phyloP scores from a whole-genome alignment of 163 green algal species.

The Dunaliella salina region DNA sequence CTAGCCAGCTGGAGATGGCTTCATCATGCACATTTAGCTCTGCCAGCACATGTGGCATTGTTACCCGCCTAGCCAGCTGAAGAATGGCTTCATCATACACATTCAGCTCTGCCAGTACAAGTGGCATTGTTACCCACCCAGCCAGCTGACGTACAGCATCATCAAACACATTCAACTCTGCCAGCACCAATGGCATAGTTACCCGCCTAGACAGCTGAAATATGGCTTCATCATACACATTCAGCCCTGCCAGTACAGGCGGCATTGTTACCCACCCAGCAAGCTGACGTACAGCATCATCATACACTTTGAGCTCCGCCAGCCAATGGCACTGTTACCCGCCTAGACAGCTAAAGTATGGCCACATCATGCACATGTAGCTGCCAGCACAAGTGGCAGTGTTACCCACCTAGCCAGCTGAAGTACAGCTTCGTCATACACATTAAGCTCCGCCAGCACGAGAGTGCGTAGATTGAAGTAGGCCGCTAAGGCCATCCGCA shows the following conservation, averaged over 20 bases:
- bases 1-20: background rate
- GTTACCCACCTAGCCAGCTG: conserved; percentile 15
- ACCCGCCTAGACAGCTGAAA: background rate
- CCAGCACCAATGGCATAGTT: background rate
- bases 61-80: background rate
- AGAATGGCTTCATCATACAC: background rate
- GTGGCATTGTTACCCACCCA: background rate
- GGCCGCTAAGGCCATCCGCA: conserved; percentile 22
- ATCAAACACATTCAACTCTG: background rate
- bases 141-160: background rate
- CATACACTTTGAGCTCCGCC: background rate
- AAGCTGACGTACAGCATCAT: background rate
- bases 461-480: conserved; percentile 15
- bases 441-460: conserved; percentile 26
- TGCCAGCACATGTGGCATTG: background rate
- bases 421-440: conserved; percentile 33
- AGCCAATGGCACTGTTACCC: background rate
- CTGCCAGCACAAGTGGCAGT: background rate
- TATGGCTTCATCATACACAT: background rate
- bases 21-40: background rate
- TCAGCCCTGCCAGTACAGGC: background rate
- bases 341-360: background rate
- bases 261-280: background rate
- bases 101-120: background rate
- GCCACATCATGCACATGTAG: background rate